Base-by-base conservation (phyloP, 208 protist genomes). In the Wallacemonas sp. region DNA sequence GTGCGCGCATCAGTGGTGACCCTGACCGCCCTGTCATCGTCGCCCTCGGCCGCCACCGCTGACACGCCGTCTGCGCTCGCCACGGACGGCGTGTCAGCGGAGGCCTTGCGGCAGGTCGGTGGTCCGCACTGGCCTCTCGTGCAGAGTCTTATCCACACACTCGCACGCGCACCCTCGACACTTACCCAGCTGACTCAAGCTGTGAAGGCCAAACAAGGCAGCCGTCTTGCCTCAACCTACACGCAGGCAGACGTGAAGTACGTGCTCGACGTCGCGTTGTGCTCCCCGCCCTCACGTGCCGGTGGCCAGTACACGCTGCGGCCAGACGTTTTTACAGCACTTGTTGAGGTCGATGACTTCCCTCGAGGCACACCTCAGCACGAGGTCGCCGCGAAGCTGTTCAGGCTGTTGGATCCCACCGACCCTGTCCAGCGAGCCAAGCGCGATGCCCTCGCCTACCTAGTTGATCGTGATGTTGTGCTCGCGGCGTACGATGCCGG, bases 181-280 rank as follows among this genome's bases (percentile, higher is more conserved):
- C 10, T 39, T 0, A 32, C 50, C 30, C 46, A 54, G 46, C 21
- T 54, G 24, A 27, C n/a, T 9, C 46, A 27, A n/a, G 6, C n/a
- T 19, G 22, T 54, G 5, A 13, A n/a, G 24, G 46, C 46, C 19
- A 54, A 54, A 8, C 46, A 22, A n/a, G n/a, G n/a, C 17, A 13
- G n/a, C 19, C 27, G 8, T 6, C 27, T 27, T 6, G 5, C 8
- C 15, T 21, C 12, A 15, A n/a, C 21, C 6, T 39, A 57, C 17
- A 21, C 9, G 15, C 4, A 26, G 50, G 50, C 24, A 13, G 50
- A 57, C 22, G 50, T 57, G 6, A 26, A 37, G 32, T 57, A 57
- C n/a, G 50, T 57, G 50, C 50, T 57, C n/a, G 50, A 57, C n/a
- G 9, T 8, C 30, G 50, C 21, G 50, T 32, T 57, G n/a, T 33